Base-by-base conservation (phyloP, 176 grass and related monocot species). In the Cymbopogon citratus region DNA sequence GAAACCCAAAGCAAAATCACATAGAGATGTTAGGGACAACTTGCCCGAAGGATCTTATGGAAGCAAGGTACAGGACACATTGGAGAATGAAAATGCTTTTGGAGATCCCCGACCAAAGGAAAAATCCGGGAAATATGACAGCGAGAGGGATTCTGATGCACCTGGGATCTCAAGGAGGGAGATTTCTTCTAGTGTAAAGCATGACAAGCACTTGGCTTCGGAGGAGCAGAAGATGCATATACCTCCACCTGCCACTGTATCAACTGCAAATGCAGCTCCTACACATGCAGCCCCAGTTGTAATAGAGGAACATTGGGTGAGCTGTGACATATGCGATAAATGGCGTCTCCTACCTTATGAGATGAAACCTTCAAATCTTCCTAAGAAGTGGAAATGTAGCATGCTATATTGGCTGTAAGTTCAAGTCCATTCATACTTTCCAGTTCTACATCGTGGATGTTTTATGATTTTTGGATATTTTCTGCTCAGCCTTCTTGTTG, bases 341-440 rank as follows among this genome's bases (percentile, higher is more conserved):
- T 99, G 96, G 96, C 92, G 96, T 89, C 90, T 99, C 28, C 83
- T 99, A 68, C 96, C 96, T 44, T 95, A 91, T 86, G 91, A 90
- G 66, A 90, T 84, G 48, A 80, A 91, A 85, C 85, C 85, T 67
- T 86, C 78, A 62, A 63, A 52, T 75, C 93, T 99, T 60, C 92
- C 92, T 8, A 88, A 89, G 77, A 93, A 95, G 77, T 99, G 96
- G 96, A 94, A 90, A 45, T 99, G 96, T 64, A 95, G 87, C 77
- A 86, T 99, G 89, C 92, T 88, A 51, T 81, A 87, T 11, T 99
- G 96, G 96, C 93, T 99, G 96, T 99, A 91, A 99, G 96, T 95
- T 85, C 38, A 78, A 79, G 33, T 72, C 64, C 62, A 82, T 48
- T 54, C 29, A 84, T 73, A 29, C 43, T 73, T 73, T 15, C 45